Evolutionary conservation across 108 stramenopile genomes (phyloP).

Genomic region (Cyclotella kingstonii): DNA sequence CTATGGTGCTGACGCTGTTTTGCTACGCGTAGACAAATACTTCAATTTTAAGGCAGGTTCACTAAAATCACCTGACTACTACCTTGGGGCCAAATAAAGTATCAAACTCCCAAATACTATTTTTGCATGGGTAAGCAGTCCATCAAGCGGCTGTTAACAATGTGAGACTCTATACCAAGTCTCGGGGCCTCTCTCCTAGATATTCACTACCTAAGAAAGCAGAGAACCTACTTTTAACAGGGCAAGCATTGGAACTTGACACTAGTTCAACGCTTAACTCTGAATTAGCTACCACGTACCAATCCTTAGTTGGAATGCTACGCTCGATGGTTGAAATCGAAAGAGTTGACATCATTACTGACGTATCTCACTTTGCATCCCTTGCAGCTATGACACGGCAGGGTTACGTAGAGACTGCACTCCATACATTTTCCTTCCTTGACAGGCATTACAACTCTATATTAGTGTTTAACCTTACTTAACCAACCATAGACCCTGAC

Average conservation of each 20-base stretch:
- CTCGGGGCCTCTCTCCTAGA: too few species aligned
- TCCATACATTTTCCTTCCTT: constrained; percentile 37
- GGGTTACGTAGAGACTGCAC: constrained; percentile 43
- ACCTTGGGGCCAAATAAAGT: too few species aligned
- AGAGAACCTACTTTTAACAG: neutral
- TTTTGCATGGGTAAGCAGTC: constrained; percentile 16
- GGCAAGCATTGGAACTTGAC: neutral
- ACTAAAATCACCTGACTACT: constrained; percentile 17
- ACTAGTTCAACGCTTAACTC: too few species aligned
- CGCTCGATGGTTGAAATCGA: constrained; percentile 57
- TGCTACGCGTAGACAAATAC: neutral
- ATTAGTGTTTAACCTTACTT: constrained; percentile 41
- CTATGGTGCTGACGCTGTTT: constrained; percentile 13
- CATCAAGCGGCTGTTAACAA: constrained; percentile 21
- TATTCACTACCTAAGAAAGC: neutral
- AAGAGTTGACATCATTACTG: constrained; percentile 42
- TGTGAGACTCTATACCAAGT: neutral
- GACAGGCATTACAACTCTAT: constrained; percentile 15
- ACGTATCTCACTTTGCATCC: constrained; percentile 48
- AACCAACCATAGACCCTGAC: constrained; percentile 3
- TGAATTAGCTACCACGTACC: constrained; percentile 8
- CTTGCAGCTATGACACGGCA: constrained; percentile 33
- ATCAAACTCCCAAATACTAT: constrained; percentile 41
- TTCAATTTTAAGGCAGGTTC: constrained; percentile 12
- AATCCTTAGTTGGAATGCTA: constrained; percentile 32